phyloP scores from a whole-genome alignment of 345 rosid species.

The Pistacia vera region DNA sequence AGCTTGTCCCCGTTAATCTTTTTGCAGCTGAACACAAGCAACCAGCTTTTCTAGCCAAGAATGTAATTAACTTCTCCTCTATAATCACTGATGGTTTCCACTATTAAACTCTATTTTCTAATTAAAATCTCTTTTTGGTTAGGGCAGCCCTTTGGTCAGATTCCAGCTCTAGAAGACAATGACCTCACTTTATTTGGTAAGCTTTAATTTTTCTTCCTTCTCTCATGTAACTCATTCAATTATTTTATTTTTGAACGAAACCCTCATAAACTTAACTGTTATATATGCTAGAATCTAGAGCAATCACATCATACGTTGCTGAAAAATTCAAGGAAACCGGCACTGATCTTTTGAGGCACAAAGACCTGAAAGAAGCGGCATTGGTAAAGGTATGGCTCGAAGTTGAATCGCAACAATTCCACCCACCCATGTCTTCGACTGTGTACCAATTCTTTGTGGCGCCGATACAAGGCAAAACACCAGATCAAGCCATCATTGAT shows the following conservation, averaged over 20 bases:
- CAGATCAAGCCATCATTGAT: conserved; percentile 51
- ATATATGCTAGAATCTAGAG: conserved; percentile 54
- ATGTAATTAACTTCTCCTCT: conserved; percentile 33
- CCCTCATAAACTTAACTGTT: not conserved
- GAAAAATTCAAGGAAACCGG: conserved; percentile 63
- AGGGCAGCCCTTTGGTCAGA: conserved; percentile 80
- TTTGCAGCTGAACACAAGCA: conserved; percentile 65
- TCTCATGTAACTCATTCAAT: not conserved
- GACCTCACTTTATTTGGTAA: conserved; percentile 78
- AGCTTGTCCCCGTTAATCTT: conserved; percentile 67
- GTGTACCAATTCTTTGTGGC: conserved; percentile 50
- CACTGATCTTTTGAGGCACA: conserved; percentile 50
- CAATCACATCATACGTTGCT: conserved; percentile 64
- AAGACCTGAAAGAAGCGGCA: conserved; percentile 50
- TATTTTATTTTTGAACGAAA: not conserved
- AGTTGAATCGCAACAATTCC: conserved; percentile 71
- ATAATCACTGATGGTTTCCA: not conserved
- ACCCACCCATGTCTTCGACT: conserved; percentile 57
- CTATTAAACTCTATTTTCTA: not conserved
- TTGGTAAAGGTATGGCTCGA: conserved; percentile 68
- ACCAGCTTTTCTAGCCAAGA: conserved; percentile 62
- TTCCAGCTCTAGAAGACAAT: conserved; percentile 84
- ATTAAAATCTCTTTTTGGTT: not conserved
- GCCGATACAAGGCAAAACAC: conserved; percentile 51
- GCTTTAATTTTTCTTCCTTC: not conserved